Base-by-base conservation (phyloP, 2,329 filamentous ascomycete species). In the Aspergillus viridinutans region DNA sequence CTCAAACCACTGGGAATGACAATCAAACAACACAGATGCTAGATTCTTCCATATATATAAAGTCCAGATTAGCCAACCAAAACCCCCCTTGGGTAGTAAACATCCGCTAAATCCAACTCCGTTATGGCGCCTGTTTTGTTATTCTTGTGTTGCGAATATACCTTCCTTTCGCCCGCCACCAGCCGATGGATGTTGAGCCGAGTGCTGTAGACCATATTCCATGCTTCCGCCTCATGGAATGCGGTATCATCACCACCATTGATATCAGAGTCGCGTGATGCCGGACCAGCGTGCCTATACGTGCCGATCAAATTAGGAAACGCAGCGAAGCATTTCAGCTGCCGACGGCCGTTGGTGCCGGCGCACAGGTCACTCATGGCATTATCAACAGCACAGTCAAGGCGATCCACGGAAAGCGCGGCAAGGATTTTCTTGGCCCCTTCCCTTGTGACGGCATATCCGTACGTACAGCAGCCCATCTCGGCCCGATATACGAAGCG, bases 261-360 rank as follows among this genome's bases (percentile, higher is more conserved):
- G 43, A 72, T 70, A 59, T 72, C 67, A 43, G 66, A 69, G 50
- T 66, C 61, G 26, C 71, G 56, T 56, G 65, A 63, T 10, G 54
- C 40, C 10, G 53, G 53, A 12, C 80, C 81, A 0, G 71, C 71
- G 0, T 73, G 64, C 1, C 75, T 69, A 58, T 81, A 77, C 14
- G 80, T 76, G 21, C 79, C 73, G 63, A 83, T 79, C 2, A 83
- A 64, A 28, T 72, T 69, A 0, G 79, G 80, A 71, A 58, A 82
- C 48, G 66, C 79, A 76, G 47, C 69, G 72, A 52, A 75, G 70
- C 55, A 73, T 60, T 43, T 67, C 62, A 50, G 72, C 48, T 60
- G 61, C 14, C 54, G 69, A 0, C 69, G 69, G 5, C 70, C 61
- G 5, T 68, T 62, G 23, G 56, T 48, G 0, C 76, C 76, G 25